A percentile compares a stretch with the other conserved stretches of the same genome.
phyloP scores from a whole-genome alignment of 2,329 filamentous ascomycete species.

The Colletotrichum shisoi region DNA sequence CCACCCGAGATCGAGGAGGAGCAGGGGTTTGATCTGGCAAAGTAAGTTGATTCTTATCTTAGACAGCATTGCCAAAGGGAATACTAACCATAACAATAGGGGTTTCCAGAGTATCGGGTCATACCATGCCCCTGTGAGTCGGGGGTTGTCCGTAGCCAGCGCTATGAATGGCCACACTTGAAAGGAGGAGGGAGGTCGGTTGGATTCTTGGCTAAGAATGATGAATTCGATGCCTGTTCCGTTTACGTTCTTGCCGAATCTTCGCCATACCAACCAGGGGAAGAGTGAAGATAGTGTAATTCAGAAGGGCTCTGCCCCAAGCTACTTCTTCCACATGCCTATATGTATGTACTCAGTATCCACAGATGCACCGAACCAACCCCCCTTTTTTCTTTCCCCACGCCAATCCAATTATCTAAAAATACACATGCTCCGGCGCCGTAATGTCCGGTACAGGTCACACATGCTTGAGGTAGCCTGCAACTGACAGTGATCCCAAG shows the following conservation, averaged over 20 bases:
- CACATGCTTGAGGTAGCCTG: not conserved
- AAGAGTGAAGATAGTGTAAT: constrained; percentile 37
- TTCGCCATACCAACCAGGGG: not conserved
- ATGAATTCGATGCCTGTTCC: constrained; percentile 8
- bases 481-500: not conserved
- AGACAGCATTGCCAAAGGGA: not conserved
- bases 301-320: constrained; percentile 18
- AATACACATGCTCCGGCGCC: constrained; percentile 23
- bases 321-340: constrained; percentile 13
- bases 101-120: constrained; percentile 72
- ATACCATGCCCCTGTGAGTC: constrained; percentile 65
- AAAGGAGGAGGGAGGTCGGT: not conserved
- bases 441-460: not conserved
- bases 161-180: constrained; percentile 48
- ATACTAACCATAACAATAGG: constrained; percentile 51
- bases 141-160: constrained; percentile 55
- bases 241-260: not conserved
- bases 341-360: constrained; percentile 16
- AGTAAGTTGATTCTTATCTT: constrained; percentile 52
- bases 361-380: constrained; percentile 17
- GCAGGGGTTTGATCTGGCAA: constrained; percentile 65
- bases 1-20: constrained; percentile 56
- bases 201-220: not conserved
- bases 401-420: constrained; percentile 26
- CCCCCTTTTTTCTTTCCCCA: not conserved